Base-by-base conservation (phyloP, 2,329 filamentous ascomycete genomes). In the Ophiostoma fasciatum region DNA sequence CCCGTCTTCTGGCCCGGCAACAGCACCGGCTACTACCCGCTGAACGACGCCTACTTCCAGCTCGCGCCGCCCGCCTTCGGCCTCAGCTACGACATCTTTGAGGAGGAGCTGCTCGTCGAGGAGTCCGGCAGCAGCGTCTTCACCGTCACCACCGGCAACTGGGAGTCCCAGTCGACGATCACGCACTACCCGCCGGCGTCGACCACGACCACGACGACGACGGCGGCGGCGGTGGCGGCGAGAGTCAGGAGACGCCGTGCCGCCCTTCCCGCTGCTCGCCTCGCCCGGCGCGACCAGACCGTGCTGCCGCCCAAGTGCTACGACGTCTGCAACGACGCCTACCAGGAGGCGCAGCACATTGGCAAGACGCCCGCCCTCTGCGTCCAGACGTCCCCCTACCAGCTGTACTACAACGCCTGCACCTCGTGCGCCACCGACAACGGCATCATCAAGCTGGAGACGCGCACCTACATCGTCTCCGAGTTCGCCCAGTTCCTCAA, bases 21-120 rank as follows among this genome's bases (percentile, higher is more conserved):
- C 37, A 38, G 58, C 29, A 71, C 66, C 0, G 43, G 54, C 22
- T 73, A 68, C 47, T 75, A 66, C 42, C 65, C 65, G 2, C 60
- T 66, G 1, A 61, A 58, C 0, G 49, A 60, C 0, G 70, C 65
- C 4, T 81, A 79, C 49, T 82, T 74, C 55, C 66, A 80, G 40
- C 61, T 82, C n/a, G 60, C 74, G 37, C 71, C 78, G 0, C 51
- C 59, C 2, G 62, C 62, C 0, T 82, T 82, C 39, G 76, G 75
- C 5, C 57, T 82, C 13, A 67, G 62, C 33, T 76, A 71, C 40
- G 67, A 66, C 28, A 74, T 81, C 14, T 81, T 78, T 41, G 60
- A 62, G 15, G 54, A 62, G 18, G 48, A 64, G 5, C 45, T 57
- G 1, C 46, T 61, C 10, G 46, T 59, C 5, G 55, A 54, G 37